Evolutionary conservation across 2,329 filamentous ascomycete species (phyloP).

Genomic region (Purpureocillium lavendulum): DNA sequence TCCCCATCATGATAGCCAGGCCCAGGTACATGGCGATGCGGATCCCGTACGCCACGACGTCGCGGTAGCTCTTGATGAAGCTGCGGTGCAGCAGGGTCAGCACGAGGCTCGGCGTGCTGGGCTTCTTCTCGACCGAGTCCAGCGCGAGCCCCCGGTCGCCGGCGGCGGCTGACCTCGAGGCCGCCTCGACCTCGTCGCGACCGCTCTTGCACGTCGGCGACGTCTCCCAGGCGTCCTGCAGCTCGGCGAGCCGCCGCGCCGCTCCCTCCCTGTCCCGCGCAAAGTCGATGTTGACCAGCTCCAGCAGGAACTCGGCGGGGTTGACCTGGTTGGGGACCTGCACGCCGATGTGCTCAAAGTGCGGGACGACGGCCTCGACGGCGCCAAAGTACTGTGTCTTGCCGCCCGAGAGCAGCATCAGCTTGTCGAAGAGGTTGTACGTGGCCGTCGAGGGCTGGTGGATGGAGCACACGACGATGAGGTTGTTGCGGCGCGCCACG

Average conservation of each 20-base stretch:
- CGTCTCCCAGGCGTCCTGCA: constrained; percentile 16
- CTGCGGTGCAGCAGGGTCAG: constrained; percentile 65
- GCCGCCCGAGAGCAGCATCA: constrained; percentile 65
- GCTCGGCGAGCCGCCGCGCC: constrained; percentile 23
- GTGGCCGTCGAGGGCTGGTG: constrained; percentile 78
- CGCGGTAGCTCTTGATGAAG: constrained; percentile 77
- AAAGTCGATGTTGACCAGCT: constrained; percentile 74
- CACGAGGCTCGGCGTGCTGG: constrained; percentile 41
- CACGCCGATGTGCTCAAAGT: constrained; percentile 55
- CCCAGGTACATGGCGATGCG: constrained; percentile 71
- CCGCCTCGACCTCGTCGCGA: constrained; percentile 13
- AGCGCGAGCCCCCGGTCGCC: constrained; percentile 5
- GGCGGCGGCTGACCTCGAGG: constrained; percentile 17
- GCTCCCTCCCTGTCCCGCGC: constrained; percentile 35
- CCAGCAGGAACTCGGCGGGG: constrained; percentile 72
- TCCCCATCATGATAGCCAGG: constrained; percentile 80
- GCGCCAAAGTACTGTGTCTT: constrained; percentile 66
- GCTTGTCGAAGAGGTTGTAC: constrained; percentile 72
- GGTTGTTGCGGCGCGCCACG: constrained; percentile 57
- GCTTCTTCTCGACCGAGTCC: constrained; percentile 19
- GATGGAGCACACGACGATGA: constrained; percentile 75
- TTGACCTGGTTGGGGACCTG: constrained; percentile 64
- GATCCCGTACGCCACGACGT: constrained; percentile 77
- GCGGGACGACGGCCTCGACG: constrained; percentile 45
- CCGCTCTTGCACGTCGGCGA: constrained; percentile 14